phyloP scores from a whole-genome alignment of 2,329 filamentous ascomycete genomes.

The Teratosphaeria nubilosa region DNA sequence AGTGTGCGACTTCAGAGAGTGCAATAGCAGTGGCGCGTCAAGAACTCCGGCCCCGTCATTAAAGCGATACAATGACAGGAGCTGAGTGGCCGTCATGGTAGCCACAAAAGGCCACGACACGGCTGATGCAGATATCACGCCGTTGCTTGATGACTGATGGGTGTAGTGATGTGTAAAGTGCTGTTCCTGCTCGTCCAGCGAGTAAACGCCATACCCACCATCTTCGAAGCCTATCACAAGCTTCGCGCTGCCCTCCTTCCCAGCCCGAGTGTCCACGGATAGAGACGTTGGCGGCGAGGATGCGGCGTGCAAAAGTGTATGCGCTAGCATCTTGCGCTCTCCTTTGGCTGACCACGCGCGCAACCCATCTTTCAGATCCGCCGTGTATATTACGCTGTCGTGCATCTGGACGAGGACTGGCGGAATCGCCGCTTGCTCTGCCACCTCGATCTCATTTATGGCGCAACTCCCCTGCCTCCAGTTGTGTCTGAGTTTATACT shows the following conservation, averaged over 20 bases:
- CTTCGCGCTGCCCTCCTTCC: constrained; percentile 17
- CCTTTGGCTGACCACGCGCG: constrained; percentile 66
- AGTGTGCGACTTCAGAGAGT: constrained; percentile 71
- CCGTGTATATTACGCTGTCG: constrained; percentile 68
- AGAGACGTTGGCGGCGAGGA: constrained; percentile 48
- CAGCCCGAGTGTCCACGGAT: constrained; percentile 45
- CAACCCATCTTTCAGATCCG: constrained; percentile 57
- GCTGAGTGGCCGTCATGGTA: constrained; percentile 63
- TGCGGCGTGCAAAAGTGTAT: constrained; percentile 18
- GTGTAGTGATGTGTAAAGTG: constrained; percentile 44
- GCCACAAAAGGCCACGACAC: constrained; percentile 66
- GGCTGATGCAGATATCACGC: constrained; percentile 59
- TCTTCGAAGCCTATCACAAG: constrained; percentile 61
- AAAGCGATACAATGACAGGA: constrained; percentile 59
- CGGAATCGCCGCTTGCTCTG: constrained; percentile 42
- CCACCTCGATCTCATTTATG: constrained; percentile 64
- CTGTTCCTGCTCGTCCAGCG: constrained; percentile 38
- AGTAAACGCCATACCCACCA: constrained; percentile 63
- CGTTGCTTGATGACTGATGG: constrained; percentile 51
- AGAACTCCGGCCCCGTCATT: constrained; percentile 7
- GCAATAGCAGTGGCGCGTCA: constrained; percentile 51
- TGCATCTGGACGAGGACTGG: constrained; percentile 65
- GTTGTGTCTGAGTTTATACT: constrained; percentile 82
- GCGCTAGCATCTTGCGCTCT: constrained; percentile 49
- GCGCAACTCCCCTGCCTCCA: constrained; percentile 77